phyloP scores from a whole-genome alignment of 441 rosid species.

The Raphanus hybrid region DNA sequence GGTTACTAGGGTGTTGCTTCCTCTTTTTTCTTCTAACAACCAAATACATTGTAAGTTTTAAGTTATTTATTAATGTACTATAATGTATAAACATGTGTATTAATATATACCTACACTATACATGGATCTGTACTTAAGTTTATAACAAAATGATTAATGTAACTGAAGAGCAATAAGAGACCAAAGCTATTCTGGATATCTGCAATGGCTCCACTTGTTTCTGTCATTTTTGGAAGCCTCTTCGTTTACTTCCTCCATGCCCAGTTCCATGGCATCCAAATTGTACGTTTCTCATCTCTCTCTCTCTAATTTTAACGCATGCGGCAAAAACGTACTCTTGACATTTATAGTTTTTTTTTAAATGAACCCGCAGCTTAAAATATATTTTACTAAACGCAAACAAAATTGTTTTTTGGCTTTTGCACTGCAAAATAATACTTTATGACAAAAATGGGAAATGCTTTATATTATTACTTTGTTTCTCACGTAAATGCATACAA shows the following conservation, averaged over 20 bases:
- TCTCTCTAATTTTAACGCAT: background rate
- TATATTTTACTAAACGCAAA: background rate
- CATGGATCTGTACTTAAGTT: background rate
- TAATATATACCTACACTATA: background rate
- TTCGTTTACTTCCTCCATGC: conserved; percentile 58
- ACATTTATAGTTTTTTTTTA: background rate
- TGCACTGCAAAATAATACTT: background rate
- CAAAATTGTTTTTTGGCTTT: background rate
- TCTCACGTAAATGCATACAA: background rate
- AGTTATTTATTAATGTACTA: background rate
- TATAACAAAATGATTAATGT: background rate
- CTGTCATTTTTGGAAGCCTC: conserved; percentile 59
- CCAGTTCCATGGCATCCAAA: conserved; percentile 58
- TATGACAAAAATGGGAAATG: background rate
- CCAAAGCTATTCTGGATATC: conserved; percentile 59
- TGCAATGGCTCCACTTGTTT: conserved; percentile 67
- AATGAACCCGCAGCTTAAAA: background rate
- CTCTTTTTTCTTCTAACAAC: conserved; percentile 60
- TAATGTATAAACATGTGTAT: background rate
- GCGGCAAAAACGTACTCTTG: background rate
- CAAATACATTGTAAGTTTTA: conserved; percentile 52
- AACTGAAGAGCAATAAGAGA: conserved; percentile 59
- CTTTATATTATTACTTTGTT: background rate
- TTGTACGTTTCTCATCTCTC: conserved; percentile 39
- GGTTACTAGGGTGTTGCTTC: conserved; percentile 57